These are phyloP conservation scores for Xylaria sp. DNA, from an alignment of 2,329 filamentous ascomycete species.

Conservation along the genomic window DNA sequence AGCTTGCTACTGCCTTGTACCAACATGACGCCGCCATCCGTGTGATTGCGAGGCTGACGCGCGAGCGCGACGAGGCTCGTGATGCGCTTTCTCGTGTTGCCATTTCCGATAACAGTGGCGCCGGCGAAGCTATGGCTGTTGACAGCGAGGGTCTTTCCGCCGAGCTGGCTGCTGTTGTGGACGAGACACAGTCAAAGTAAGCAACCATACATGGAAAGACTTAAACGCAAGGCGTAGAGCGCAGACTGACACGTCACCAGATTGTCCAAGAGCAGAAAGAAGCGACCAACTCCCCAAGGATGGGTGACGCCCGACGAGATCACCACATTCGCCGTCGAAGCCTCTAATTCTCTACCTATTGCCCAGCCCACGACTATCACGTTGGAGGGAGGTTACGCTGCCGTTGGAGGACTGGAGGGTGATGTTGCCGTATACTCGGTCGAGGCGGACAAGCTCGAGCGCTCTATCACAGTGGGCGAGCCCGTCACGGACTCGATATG, in stretches of 20 bases:
- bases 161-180: slow-evolving; percentile 64
- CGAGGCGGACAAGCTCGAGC: slow-evolving; percentile 60
- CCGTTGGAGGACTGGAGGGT: slow-evolving; percentile 71
- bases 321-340: slow-evolving; percentile 40
- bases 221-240: not conserved
- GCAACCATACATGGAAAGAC: slow-evolving; percentile 31
- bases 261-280: slow-evolving; percentile 82
- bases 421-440: slow-evolving; percentile 71
- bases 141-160: slow-evolving; percentile 74
- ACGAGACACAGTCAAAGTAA: slow-evolving; percentile 74
- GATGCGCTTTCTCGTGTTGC: slow-evolving; percentile 83
- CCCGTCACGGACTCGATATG: slow-evolving; percentile 62
- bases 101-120: slow-evolving; percentile 54
- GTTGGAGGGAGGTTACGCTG: slow-evolving; percentile 57
- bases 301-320: slow-evolving; percentile 78
- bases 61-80: slow-evolving; percentile 86
- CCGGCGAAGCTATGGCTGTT: slow-evolving; percentile 87
- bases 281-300: slow-evolving; percentile 75
- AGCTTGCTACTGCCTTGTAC: slow-evolving; percentile 89
- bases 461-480: slow-evolving; percentile 60
- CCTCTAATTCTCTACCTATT: slow-evolving; percentile 44
- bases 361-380: slow-evolving; percentile 46
- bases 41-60: slow-evolving; percentile 86
- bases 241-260: slow-evolving; percentile 40
- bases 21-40: slow-evolving; percentile 96